A percentile compares a stretch with the other conserved stretches of the same genome.
These are phyloP conservation scores for Taphrina confusa DNA, from an alignment of 1,139 yeast genomes.

Conservation along the genomic window DNA sequence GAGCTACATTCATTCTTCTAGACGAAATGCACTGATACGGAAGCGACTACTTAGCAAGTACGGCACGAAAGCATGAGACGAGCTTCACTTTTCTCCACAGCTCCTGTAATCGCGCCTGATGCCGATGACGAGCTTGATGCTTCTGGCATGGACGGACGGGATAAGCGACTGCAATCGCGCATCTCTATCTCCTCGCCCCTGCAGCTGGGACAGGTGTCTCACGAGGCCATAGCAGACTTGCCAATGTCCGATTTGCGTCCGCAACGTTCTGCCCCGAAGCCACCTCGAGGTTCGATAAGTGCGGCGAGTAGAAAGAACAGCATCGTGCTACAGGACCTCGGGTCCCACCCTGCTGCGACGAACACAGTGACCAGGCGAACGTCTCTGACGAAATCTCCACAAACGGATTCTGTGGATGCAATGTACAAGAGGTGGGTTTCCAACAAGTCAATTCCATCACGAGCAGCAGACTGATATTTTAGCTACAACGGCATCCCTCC, in stretches of 20 bases:
- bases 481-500: too few species aligned
- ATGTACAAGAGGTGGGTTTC: background rate
- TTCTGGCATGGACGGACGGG: background rate
- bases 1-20: too few species aligned
- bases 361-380: slow-evolving; percentile 12
- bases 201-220: slow-evolving; percentile 2
- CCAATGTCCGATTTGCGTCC: slow-evolving; percentile 30
- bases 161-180: background rate
- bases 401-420: background rate
- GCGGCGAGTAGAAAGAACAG: background rate
- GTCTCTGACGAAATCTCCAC: slow-evolving; percentile 13
- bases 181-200: background rate
- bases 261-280: slow-evolving; percentile 34
- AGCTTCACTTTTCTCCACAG: background rate
- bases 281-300: slow-evolving; percentile 10
- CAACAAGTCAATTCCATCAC: background rate
- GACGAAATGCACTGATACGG: too few species aligned
- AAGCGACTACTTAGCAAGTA: too few species aligned
- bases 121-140: background rate
- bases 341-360: slow-evolving; percentile 6
- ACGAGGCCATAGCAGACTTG: slow-evolving; percentile 12
- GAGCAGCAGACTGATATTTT: too few species aligned
- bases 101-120: background rate
- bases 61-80: too few species aligned
- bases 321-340: background rate